Percentiles rank a stretch among this genome's conserved stretches.
These are phyloP conservation scores for Boletellus emodensis DNA, from an alignment of 768 basidiomycete species.

Conservation along the genomic window DNA sequence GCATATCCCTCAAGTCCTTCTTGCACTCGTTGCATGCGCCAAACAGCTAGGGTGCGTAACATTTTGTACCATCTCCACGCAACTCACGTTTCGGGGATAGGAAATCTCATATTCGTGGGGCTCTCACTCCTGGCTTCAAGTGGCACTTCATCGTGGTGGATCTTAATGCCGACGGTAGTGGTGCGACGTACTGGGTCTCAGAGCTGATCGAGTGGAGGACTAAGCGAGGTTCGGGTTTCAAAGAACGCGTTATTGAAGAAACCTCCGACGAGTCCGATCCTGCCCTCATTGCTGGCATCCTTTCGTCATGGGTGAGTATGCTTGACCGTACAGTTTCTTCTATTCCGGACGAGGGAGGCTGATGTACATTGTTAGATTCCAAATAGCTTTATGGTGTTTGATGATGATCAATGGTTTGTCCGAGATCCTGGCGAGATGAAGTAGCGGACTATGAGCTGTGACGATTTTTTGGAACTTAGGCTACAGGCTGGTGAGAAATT, in stretches of 20 bases:
- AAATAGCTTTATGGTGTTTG: too few relatives aligned
- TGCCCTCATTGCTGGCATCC: neutral
- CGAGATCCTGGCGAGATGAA: too few relatives aligned
- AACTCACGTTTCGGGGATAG: neutral
- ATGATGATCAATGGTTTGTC: too few relatives aligned
- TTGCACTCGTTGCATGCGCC: neutral
- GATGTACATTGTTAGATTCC: neutral
- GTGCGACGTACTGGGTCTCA: neutral
- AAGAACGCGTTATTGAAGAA: neutral
- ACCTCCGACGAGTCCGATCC: neutral
- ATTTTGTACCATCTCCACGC: neutral
- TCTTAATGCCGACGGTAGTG: neutral
- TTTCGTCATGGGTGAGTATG: neutral
- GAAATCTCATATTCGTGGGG: neutral
- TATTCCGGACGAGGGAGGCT: neutral
- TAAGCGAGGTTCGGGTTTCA: neutral
- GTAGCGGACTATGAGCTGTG: too few relatives aligned
- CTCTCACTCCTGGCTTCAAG: neutral
- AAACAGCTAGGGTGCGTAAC: neutral
- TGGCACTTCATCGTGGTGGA: neutral
- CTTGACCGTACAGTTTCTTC: neutral
- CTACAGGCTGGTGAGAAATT: too few relatives aligned
- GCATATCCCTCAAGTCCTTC: neutral
- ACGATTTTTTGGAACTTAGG: too few relatives aligned
- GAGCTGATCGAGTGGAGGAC: neutral